Evolutionary conservation across 768 basidiomycete genomes (phyloP).

Genomic region (Lentinula raphanica): DNA sequence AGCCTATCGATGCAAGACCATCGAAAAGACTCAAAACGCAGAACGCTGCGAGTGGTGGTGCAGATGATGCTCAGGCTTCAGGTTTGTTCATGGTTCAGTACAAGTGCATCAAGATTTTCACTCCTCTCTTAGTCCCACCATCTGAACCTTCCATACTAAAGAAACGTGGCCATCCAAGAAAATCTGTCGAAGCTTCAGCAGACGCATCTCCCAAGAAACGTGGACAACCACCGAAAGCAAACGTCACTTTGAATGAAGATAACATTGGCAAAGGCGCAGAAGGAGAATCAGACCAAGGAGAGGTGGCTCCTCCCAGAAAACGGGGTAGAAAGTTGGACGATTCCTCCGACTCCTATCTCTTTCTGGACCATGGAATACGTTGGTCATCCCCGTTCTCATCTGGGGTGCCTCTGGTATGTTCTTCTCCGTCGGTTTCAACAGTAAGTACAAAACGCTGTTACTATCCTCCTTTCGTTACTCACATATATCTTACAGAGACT

Average conservation of each 20-base stretch:
- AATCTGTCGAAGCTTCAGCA: neutral
- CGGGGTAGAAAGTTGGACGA: neutral
- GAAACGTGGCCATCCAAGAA: constrained; percentile 28
- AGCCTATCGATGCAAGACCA: neutral
- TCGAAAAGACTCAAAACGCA: neutral
- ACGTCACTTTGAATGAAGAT: neutral
- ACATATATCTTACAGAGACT: no score
- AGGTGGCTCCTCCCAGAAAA: neutral
- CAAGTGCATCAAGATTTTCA: neutral
- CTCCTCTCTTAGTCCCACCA: neutral
- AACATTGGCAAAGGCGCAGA: neutral
- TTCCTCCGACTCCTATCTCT: no score
- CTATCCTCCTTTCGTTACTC: no score
- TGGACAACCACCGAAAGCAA: constrained; percentile 26
- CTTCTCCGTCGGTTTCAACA: no score
- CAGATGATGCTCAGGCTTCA: neutral
- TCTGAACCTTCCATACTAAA: constrained; percentile 15
- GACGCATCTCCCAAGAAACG: constrained; percentile 26
- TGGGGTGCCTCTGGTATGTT: no score
- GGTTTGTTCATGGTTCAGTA: neutral
- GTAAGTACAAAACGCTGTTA: no score
- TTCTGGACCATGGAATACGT: no score
- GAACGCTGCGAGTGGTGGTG: neutral
- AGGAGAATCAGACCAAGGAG: neutral
- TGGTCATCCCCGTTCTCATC: no score